A percentile compares a stretch with the other conserved stretches of the same genome.
Evolutionary conservation across 2,329 filamentous ascomycete genomes (phyloP).

Genomic region (Talaromyces sp.): DNA sequence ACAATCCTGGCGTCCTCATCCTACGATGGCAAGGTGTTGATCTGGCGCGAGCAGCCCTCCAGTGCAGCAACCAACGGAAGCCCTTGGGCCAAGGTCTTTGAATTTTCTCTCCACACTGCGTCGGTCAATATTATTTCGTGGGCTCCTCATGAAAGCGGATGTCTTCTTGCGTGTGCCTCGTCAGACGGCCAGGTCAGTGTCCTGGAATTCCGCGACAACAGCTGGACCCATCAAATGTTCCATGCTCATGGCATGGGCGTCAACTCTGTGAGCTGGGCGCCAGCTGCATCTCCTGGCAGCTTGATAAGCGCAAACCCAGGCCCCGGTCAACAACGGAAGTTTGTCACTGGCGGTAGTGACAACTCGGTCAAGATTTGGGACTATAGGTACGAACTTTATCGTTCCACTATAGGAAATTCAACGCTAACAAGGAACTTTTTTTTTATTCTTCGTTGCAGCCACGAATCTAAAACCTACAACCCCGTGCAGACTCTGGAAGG

Average conservation of each 20-base stretch:
- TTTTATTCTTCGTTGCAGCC: constrained; percentile 26
- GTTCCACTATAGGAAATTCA: background rate
- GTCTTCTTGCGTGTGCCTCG: constrained; percentile 87
- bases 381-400: constrained; percentile 51
- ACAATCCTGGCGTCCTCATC: constrained; percentile 93
- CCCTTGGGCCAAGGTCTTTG: constrained; percentile 81
- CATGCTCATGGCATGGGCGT: constrained; percentile 88
- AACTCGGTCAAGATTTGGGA: constrained; percentile 92
- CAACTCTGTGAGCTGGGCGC: constrained; percentile 94
- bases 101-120: constrained; percentile 88
- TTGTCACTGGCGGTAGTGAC: constrained; percentile 92
- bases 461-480: constrained; percentile 48
- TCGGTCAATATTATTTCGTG: constrained; percentile 95
- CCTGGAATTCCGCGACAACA: constrained; percentile 94
- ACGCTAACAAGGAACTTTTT: constrained; percentile 2
- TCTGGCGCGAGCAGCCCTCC: constrained; percentile 80
- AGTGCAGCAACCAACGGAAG: constrained; percentile 34
- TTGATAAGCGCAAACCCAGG: constrained; percentile 67
- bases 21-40: constrained; percentile 96
- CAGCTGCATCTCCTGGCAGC: constrained; percentile 74
- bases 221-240: constrained; percentile 84
- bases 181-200: constrained; percentile 91
- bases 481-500: constrained; percentile 59
- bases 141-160: constrained; percentile 95
- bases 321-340: constrained; percentile 64